Base-by-base conservation (phyloP, 2,329 filamentous ascomycete species). In the Colletotrichum simmondsii region DNA sequence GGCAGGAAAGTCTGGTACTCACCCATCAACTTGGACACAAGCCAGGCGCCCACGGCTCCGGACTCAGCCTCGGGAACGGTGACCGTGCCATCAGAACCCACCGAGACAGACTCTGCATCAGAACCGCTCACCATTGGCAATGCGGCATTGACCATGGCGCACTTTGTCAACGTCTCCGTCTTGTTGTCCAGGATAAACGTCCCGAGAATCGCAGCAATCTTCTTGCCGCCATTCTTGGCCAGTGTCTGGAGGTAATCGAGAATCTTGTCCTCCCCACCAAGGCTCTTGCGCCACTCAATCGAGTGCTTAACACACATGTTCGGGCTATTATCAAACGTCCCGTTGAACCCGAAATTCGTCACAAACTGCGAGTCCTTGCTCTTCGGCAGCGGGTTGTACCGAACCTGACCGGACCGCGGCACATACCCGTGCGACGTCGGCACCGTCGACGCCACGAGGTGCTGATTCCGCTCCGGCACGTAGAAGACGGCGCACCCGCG, bases 401-500 rank as follows among this genome's bases (percentile, higher is more conserved):
- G 78, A 14, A 73, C 42, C 28, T 37, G 70, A 2, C 74, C 72
- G 3, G 72, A 68, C 30, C 77, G 79, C 0, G 94, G 87, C 0
- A 89, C 79, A 81, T 94, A 98, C 0, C 94, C 93, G 80, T 95
- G 94, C 52, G 92, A 95, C 0, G 95, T 98, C 0, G 95, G 94
- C 35, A 97, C 81, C 0, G 94, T 92, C 2, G 92, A 92, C 16
- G 91, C 89, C 54, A 98, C 90, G 56, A 97, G 82, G 61, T 86
- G 84, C 80, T 98, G 96, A 81, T 97, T 95, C 26, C 92, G 88
- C 22, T 86, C 72, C 0, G 95, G 93, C 1, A 97, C 93, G 81
- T 97, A 93, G 75, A 98, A 90, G 4, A 97, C 85, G 3, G 95
- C 95, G 79, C 93, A 95, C 19, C 92, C 93, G 37, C 95, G 91